Percentiles rank a stretch among this genome's conserved stretches.
phyloP scores from a whole-genome alignment of 345 rosid species.

The Populus tremula region DNA sequence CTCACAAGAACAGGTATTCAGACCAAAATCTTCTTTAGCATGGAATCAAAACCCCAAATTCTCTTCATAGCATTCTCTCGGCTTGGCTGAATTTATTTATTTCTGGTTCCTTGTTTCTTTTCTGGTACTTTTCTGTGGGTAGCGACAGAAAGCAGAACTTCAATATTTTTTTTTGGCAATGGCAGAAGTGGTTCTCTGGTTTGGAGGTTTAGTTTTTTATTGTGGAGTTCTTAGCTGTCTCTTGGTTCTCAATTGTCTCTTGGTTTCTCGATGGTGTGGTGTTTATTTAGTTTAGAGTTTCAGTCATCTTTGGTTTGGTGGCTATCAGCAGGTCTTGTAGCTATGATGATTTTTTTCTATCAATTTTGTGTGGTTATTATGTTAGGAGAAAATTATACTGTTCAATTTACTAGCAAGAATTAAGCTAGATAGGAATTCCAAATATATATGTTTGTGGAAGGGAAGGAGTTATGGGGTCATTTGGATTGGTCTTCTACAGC shows the following conservation, averaged over 20 bases:
- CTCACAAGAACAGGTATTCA: not conserved
- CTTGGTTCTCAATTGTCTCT: not conserved
- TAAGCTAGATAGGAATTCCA: not conserved
- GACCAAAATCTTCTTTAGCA: not conserved
- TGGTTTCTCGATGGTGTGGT: not conserved
- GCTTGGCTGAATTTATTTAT: not conserved
- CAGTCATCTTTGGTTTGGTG: not conserved
- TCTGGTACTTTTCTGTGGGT: not conserved
- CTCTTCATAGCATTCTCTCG: not conserved
- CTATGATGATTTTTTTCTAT: not conserved
- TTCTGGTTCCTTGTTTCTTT: not conserved
- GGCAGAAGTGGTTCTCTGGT: not conserved
- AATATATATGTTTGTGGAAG: not conserved
- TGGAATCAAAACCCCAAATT: not conserved
- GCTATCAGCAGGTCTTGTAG: not conserved
- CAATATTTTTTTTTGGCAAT: not conserved
- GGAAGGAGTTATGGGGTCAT: not conserved
- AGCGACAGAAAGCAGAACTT: not conserved
- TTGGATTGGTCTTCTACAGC: not conserved
- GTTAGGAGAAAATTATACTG: not conserved
- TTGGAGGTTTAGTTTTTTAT: not conserved
- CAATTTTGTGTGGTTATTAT: not conserved
- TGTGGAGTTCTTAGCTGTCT: not conserved
- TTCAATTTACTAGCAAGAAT: not conserved
- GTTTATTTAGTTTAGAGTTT: not conserved